phyloP scores from a whole-genome alignment of 768 basidiomycete species.

The Chalciporus chontae region DNA sequence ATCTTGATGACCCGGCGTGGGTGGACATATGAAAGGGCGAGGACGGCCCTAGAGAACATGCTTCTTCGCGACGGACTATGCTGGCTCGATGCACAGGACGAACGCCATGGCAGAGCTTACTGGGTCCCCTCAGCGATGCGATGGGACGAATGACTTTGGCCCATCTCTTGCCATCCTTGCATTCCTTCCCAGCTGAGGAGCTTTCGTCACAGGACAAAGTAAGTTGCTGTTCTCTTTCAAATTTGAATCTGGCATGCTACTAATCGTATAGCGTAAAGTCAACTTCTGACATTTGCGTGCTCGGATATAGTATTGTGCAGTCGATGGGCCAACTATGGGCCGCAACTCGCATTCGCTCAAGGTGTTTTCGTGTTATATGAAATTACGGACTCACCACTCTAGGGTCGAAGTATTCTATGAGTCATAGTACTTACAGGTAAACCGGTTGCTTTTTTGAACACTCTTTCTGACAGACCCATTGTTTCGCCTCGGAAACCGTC shows the following conservation, averaged over 20 bases:
- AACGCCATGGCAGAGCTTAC: slow-evolving; percentile 59
- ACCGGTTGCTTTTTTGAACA: not conserved
- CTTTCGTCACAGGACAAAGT: not conserved
- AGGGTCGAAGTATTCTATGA: not conserved
- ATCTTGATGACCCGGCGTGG: slow-evolving; percentile 55
- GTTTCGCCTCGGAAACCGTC: not conserved
- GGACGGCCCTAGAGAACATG: slow-evolving; percentile 84
- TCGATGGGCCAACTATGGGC: not conserved
- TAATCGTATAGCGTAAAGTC: not conserved
- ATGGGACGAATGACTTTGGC: slow-evolving; percentile 58
- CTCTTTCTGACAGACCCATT: not conserved
- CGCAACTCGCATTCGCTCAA: not conserved
- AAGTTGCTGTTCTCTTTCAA: not conserved
- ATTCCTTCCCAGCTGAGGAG: not conserved
- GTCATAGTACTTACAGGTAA: not conserved
- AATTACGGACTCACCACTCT: not conserved
- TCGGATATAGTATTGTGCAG: not conserved
- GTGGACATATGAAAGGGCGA: slow-evolving; percentile 79
- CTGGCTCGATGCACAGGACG: slow-evolving; percentile 93
- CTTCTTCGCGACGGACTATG: slow-evolving; percentile 86
- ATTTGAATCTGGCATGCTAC: not conserved
- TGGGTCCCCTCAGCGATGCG: slow-evolving; percentile 89
- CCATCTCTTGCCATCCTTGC: too few relatives aligned
- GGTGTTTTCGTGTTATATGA: not conserved
- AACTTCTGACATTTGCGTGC: not conserved